Conservation (phyloP, 2,329 filamentous ascomycete genomes). For the Plectosphaerella cucumerina region DNA sequence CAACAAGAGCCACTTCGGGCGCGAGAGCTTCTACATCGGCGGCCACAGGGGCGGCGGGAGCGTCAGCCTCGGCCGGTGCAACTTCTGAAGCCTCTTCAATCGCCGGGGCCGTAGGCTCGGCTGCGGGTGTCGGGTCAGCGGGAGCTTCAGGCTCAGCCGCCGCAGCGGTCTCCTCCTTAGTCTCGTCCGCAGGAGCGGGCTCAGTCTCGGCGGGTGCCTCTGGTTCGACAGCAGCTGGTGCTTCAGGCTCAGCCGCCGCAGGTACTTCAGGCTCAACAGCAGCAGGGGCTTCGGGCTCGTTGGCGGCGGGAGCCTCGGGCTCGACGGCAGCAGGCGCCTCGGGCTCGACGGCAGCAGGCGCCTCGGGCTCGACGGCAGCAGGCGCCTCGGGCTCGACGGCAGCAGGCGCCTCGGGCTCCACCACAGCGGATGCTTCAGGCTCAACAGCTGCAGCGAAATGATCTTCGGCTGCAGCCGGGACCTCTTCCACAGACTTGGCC, state of each 20-base stretch:
- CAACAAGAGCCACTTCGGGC: not conserved
- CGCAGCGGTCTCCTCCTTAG: not conserved
- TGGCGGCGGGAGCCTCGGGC: too few species aligned
- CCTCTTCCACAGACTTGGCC: not conserved
- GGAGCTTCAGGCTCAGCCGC: constrained; percentile 1
- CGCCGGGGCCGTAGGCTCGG: constrained; percentile 21
- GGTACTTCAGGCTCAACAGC: not conserved
- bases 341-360: not conserved
- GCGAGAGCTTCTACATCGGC: not conserved
- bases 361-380: not conserved
- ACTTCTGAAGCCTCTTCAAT: constrained; percentile 25
- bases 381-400: not conserved
- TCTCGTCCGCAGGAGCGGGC: not conserved
- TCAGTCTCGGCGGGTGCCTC: not conserved
- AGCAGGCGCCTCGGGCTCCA: not conserved
- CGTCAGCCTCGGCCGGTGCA: constrained; percentile 1
- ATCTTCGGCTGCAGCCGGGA: not conserved
- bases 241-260: not conserved
- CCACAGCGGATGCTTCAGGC: not conserved
- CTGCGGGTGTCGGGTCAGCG: not conserved
- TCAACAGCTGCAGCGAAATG: too few species aligned
- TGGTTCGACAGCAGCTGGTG: not conserved
- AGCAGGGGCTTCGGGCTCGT: not conserved
- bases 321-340: not conserved
- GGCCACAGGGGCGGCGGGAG: not conserved